Conservation (phyloP, 495 filamentous ascomycete genomes). For the Cudoniella acicularis region DNA sequence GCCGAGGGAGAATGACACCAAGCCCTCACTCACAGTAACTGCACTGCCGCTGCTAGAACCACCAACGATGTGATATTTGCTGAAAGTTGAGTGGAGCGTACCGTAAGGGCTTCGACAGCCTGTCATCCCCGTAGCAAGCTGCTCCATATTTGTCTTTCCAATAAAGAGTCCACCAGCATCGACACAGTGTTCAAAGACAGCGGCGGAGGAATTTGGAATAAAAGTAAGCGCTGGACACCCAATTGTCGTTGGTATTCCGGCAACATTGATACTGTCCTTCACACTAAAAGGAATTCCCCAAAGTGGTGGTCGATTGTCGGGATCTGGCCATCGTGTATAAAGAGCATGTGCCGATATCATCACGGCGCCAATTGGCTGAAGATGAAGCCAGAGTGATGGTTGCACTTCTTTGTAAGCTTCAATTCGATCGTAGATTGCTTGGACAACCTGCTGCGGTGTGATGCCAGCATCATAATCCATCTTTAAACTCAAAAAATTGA, state of each 20-base stretch:
- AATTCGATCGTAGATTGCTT: constrained; percentile 23
- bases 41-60: constrained; percentile 58
- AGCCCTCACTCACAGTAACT: constrained; percentile 51
- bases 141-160: constrained; percentile 55
- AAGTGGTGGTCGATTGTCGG: constrained; percentile 10
- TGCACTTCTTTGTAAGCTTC: constrained; percentile 22
- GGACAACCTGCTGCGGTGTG: constrained; percentile 16
- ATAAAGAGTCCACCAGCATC: constrained; percentile 43
- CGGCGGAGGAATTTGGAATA: constrained; percentile 11
- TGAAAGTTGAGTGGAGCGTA: constrained; percentile 23
- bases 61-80: constrained; percentile 31
- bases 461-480: constrained; percentile 24
- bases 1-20: constrained; percentile 60
- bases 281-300: constrained; percentile 57
- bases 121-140: constrained; percentile 49
- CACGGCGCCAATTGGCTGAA: constrained; percentile 17
- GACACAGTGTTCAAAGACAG: constrained; percentile 18
- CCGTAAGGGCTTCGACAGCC: constrained; percentile 24
- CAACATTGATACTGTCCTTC: constrained; percentile 49
- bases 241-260: constrained; percentile 18
- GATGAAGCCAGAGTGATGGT: constrained; percentile 23
- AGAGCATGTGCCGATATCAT: constrained; percentile 14
- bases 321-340: constrained; percentile 16
- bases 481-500: constrained; percentile 17
- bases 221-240: constrained; percentile 19